Evolutionary conservation across 75 land plant genomes (phyloP), one percentile per base, ranked within the genome.

Genomic region (Sequoiadendron giganteum): DNA sequence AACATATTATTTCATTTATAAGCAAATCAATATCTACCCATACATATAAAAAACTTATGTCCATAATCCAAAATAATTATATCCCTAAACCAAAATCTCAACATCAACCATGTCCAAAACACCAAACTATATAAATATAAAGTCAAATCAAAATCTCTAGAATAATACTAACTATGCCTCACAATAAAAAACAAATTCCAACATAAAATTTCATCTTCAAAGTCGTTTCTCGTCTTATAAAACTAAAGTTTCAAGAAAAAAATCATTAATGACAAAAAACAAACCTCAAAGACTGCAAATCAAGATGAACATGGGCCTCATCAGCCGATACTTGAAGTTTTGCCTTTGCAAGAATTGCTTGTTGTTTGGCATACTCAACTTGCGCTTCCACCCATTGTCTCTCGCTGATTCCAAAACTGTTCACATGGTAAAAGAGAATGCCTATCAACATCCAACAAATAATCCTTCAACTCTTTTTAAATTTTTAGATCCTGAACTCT

Each of bases 331-430:
- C 87, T 90, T 98, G 99, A 87, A 95, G 85, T 86, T 93, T 97
- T 3, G 95, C 95, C 89, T 92, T 90, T 76, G 90, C 65, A 36
- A 98, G 95, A 81, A 98, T 86, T 45, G 99, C 99, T 88, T 97
- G 99, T 86, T 98, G 97, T 89, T 95, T 98, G 6, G 99, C 95
- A 90, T 97, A 96, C 87, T 98, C 99, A 84, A 96, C 99, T 91
- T 98, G 99, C 39, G 99, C 99, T 88, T 98, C 99, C 0, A 98
- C 99, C 99, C 99, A 98, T 68, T 98, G 99, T 85, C 97, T 95
- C 87, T 98, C 99, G 90, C 99, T 98, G 76, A 95, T 96, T 78
- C 97, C 96, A 90, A 97, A 97, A 88, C 98, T 98, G 91, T 86
- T 54, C 25, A 54, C 47, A 87, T 28, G 84, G 47, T 76, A 87